These are phyloP conservation scores for Noccaea bulbosa DNA, from an alignment of 345 rosid species.

Conservation along the genomic window DNA sequence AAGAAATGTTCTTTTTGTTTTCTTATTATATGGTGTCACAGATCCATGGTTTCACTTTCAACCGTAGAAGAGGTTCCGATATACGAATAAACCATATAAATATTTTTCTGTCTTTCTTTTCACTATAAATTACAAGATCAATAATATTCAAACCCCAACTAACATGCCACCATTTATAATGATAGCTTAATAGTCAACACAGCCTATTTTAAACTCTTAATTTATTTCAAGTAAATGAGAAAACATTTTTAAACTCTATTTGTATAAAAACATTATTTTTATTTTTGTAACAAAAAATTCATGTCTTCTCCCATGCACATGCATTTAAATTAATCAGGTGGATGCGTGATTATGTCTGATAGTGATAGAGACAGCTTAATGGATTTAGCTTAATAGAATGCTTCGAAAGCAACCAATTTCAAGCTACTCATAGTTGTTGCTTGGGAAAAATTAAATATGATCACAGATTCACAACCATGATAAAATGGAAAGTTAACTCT, in stretches of 20 bases:
- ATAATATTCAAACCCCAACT: not conserved
- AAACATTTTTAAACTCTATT: not conserved
- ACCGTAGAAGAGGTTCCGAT: not conserved
- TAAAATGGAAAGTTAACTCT: too few relatives aligned
- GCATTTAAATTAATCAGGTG: conserved; percentile 15
- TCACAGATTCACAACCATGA: not conserved
- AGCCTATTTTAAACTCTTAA: not conserved
- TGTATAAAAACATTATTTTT: not conserved
- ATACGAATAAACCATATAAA: not conserved
- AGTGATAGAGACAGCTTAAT: conserved; percentile 29
- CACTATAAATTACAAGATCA: not conserved
- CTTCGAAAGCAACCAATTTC: conserved; percentile 23
- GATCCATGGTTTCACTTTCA: not conserved
- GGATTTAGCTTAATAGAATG: conserved; percentile 22
- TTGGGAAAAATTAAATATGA: not conserved
- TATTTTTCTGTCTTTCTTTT: not conserved
- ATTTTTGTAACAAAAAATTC: too few relatives aligned
- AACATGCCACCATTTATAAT: not conserved
- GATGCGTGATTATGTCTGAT: conserved; percentile 13
- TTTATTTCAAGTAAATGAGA: not conserved
- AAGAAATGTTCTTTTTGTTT: not conserved
- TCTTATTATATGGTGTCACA: not conserved
- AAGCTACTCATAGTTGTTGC: conserved; percentile 10
- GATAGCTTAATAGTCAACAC: not conserved
- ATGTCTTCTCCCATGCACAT: not conserved